Conservation (phyloP, 2,329 filamentous ascomycete species). For the Periconia sp. region DNA sequence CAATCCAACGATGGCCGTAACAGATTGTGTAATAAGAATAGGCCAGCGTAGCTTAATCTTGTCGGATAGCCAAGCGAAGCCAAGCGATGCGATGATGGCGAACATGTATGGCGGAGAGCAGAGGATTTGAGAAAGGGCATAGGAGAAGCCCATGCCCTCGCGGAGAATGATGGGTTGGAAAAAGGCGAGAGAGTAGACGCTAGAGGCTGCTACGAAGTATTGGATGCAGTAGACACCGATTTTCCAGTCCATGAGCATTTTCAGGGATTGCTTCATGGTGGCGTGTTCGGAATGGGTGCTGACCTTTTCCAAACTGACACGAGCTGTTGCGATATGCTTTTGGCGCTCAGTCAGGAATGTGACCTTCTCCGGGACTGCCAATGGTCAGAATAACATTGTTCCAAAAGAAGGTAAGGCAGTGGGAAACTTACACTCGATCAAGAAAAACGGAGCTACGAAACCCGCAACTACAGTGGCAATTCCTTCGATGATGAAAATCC, state of each 20-base stretch:
- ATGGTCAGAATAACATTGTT: too few relatives aligned
- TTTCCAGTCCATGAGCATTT: conserved; percentile 37
- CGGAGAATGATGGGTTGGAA: conserved; percentile 33
- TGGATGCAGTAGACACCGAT: conserved; percentile 34
- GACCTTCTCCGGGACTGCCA: conserved; percentile 32
- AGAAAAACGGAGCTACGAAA: conserved; percentile 26
- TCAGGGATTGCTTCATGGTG: conserved; percentile 26
- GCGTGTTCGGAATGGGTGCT: conserved; percentile 28
- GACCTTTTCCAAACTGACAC: conserved; percentile 33
- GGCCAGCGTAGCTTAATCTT: conserved; percentile 29
- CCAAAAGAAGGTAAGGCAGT: too few relatives aligned
- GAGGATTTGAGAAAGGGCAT: conserved; percentile 28
- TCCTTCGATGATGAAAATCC: conserved; percentile 35
- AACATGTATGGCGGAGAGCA: conserved; percentile 30
- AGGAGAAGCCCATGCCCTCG: conserved; percentile 32
- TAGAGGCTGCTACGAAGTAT: conserved; percentile 38
- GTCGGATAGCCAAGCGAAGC: conserved; percentile 27
- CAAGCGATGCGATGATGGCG: conserved; percentile 24
- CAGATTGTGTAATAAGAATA: conserved; percentile 24
- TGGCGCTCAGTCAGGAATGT: conserved; percentile 33
- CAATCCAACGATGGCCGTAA: conserved; percentile 25
- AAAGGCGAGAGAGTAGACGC: conserved; percentile 29
- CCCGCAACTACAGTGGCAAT: conserved; percentile 24
- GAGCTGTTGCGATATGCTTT: conserved; percentile 28
- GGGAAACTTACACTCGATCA: conserved; percentile 29